Evolutionary conservation across 257 asterid genomes (phyloP).

Genomic region (Cynanchum wilfordii): DNA sequence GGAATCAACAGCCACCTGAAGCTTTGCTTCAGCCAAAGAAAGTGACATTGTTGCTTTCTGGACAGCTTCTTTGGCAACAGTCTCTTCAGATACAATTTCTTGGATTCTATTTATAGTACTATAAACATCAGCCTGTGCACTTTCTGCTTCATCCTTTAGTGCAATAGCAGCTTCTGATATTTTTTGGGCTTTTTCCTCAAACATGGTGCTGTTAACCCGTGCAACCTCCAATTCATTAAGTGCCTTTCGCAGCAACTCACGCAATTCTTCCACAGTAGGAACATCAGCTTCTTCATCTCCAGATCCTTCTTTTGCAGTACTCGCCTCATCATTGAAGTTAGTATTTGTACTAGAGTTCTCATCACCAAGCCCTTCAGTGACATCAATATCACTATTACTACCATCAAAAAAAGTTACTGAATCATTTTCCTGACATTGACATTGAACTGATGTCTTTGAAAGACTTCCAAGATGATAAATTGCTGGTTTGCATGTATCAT

Average conservation of each 20-base stretch:
- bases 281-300: constrained; percentile 42
- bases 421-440: constrained; percentile 83
- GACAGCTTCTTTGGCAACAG: constrained; percentile 61
- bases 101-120: constrained; percentile 45
- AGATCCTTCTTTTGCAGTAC: constrained; percentile 30
- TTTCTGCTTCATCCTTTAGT: constrained; percentile 72
- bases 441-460: constrained; percentile 13
- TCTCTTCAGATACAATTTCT: constrained; percentile 66
- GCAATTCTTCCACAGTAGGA: constrained; percentile 67
- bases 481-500: constrained; percentile 12
- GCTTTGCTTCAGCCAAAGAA: constrained; percentile 79
- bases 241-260: constrained; percentile 75
- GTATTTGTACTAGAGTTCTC: constrained; percentile 19
- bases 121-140: constrained; percentile 59
- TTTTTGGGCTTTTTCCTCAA: constrained; percentile 85
- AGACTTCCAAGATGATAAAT: constrained; percentile 10
- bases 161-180: constrained; percentile 92
- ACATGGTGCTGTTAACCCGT: constrained; percentile 59
- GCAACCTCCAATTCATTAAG: constrained; percentile 70
- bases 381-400: constrained; percentile 49
- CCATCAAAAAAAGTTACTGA: constrained; percentile 67
- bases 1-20: constrained; percentile 55
- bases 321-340: constrained; percentile 32
- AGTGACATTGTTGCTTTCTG: constrained; percentile 62
- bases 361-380: constrained; percentile 30